A percentile compares a stretch with the other conserved stretches of the same genome.
phyloP scores from a whole-genome alignment of 2,329 filamentous ascomycete genomes.

The Thermothelomyces thermophilus region DNA sequence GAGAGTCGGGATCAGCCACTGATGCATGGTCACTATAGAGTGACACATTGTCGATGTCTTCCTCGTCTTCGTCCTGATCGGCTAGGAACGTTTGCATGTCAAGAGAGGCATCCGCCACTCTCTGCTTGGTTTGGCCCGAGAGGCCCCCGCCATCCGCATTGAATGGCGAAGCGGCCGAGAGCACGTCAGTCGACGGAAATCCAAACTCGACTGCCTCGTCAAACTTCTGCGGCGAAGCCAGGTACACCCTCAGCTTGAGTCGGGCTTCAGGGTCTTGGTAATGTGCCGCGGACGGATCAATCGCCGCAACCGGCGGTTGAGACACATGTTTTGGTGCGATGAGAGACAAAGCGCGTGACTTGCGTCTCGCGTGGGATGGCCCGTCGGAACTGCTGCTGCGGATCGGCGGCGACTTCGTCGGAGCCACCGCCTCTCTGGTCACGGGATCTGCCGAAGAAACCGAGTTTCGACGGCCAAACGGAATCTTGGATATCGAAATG shows the following conservation, averaged over 20 bases:
- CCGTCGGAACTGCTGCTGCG: slow-evolving; percentile 26
- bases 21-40: slow-evolving; percentile 50
- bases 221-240: slow-evolving; percentile 88
- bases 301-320: slow-evolving; percentile 42
- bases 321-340: slow-evolving; percentile 44
- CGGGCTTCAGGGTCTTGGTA: slow-evolving; percentile 88
- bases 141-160: slow-evolving; percentile 26
- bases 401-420: slow-evolving; percentile 26
- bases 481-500: slow-evolving; percentile 62
- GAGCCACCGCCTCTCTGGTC: slow-evolving; percentile 36
- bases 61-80: slow-evolving; percentile 29
- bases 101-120: slow-evolving; percentile 36
- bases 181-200: slow-evolving; percentile 60
- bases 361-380: slow-evolving; percentile 38
- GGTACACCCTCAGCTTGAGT: slow-evolving; percentile 75
- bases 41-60: slow-evolving; percentile 49
- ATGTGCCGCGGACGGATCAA: slow-evolving; percentile 69
- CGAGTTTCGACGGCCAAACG: slow-evolving; percentile 49
- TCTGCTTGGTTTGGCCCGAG: slow-evolving; percentile 26
- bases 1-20: slow-evolving; percentile 52
- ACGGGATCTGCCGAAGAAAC: slow-evolving; percentile 42
- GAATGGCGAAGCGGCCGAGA: slow-evolving; percentile 28
- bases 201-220: slow-evolving; percentile 93
- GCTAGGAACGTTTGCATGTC: slow-evolving; percentile 51
- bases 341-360: slow-evolving; percentile 49